These are phyloP conservation scores for Xylariaceae sp. DNA, from an alignment of 2,329 filamentous ascomycete species.

Conservation along the genomic window DNA sequence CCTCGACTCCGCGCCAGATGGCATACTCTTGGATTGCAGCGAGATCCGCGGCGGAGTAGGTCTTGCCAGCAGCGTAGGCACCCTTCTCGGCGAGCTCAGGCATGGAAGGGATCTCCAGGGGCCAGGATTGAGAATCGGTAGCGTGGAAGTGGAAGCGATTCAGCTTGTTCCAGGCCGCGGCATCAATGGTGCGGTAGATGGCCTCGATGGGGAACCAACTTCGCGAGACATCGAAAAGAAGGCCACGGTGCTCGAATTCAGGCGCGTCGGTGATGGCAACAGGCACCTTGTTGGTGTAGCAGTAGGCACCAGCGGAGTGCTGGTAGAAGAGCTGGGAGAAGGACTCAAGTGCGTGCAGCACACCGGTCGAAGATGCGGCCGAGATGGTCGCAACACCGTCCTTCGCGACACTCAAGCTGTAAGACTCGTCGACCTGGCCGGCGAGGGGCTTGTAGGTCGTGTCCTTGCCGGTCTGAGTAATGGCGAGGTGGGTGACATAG, in stretches of 20 bases:
- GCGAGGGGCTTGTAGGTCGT: constrained; percentile 54
- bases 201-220: constrained; percentile 65
- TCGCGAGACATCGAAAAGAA: constrained; percentile 75
- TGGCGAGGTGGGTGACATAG: constrained; percentile 55
- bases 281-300: constrained; percentile 70
- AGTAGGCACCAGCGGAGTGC: constrained; percentile 52
- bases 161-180: constrained; percentile 74
- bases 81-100: constrained; percentile 69
- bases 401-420: constrained; percentile 58
- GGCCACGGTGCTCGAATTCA: constrained; percentile 70
- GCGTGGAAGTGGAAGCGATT: constrained; percentile 78
- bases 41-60: constrained; percentile 65
- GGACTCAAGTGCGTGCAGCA: constrained; percentile 69
- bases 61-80: constrained; percentile 63
- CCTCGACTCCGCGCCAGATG: constrained; percentile 61
- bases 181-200: constrained; percentile 73
- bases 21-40: constrained; percentile 67
- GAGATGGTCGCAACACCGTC: constrained; percentile 59
- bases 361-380: constrained; percentile 63
- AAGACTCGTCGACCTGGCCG: constrained; percentile 70
- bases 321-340: constrained; percentile 77
- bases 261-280: constrained; percentile 70
- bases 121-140: constrained; percentile 83
- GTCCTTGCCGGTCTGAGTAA: constrained; percentile 58
- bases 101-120: constrained; percentile 71